Base-by-base conservation (phyloP, 177 flowering plant genomes). In the Vitis hybrid region DNA sequence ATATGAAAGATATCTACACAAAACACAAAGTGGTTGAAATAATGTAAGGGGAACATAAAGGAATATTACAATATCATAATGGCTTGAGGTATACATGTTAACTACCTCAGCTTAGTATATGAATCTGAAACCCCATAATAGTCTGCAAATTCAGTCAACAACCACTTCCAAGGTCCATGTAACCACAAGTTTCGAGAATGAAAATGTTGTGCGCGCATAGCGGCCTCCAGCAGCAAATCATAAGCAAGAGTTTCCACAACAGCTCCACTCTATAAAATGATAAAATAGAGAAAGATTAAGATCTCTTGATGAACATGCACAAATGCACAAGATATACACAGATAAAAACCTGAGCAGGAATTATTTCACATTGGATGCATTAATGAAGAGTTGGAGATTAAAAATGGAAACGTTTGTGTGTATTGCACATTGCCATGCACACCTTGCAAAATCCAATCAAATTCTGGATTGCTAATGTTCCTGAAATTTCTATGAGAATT, bases 191-290 rank as follows among this genome's bases (percentile, higher is more conserved):
- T 94, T 60, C 86, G 80, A n/a, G 88, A 80, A 79, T 83, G 88
- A 79, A 94, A 92, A 67, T 84, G 78, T 61, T 89, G 89, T 54
- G 90, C 88, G 9, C 88, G 91, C 91, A 92, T 83, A 58, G 97
- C 92, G 61, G 94, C 91, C 76, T 91, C 98, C 73, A 94, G 74
- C 75, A 91, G 77, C 72, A 94, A 78, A 82, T 92, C 97, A 79
- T 92, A 94, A 21, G 97, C 97, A 66, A 92, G 86, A 71, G 97
- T 94, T 81, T 94, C 98, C 71, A 86, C 94, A 53, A 94, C 89
- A 66, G 90, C 80, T 30, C 87, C 93, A 82, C 87, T 84, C 95
- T 91, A 84, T 64, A 64, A 58, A 9, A 69, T 46, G 30, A 6
- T 9, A 70, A 57, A 65, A 62, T 53, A 64, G 65, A 53, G 51